These are phyloP conservation scores for Aspergillus japonicus DNA, from an alignment of 2,329 filamentous ascomycete genomes.

Conservation along the genomic window DNA sequence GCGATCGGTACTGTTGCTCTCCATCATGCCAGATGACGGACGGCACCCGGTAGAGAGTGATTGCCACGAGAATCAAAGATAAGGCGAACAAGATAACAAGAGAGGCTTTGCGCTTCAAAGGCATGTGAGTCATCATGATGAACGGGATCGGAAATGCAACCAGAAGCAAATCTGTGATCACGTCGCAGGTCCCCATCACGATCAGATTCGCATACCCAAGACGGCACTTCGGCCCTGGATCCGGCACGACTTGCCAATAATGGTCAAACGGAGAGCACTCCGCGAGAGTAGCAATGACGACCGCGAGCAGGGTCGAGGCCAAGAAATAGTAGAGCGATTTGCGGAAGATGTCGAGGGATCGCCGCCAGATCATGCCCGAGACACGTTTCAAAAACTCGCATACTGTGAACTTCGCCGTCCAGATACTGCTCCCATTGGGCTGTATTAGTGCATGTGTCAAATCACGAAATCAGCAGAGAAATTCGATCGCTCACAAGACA, in stretches of 20 bases:
- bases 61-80: slow-evolving; percentile 74
- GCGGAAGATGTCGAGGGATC: slow-evolving; percentile 69
- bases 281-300: slow-evolving; percentile 75
- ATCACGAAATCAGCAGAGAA: background rate
- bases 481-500: slow-evolving; percentile 65
- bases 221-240: slow-evolving; percentile 81
- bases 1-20: slow-evolving; percentile 80
- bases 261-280: slow-evolving; percentile 77
- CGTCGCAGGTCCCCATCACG: slow-evolving; percentile 85
- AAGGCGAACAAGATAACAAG: slow-evolving; percentile 79
- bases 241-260: slow-evolving; percentile 81
- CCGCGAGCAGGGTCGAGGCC: slow-evolving; percentile 72
- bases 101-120: slow-evolving; percentile 72
- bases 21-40: slow-evolving; percentile 70
- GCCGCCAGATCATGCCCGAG: slow-evolving; percentile 77
- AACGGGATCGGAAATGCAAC: slow-evolving; percentile 88
- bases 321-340: slow-evolving; percentile 73
- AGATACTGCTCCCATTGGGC: slow-evolving; percentile 60
- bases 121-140: slow-evolving; percentile 76
- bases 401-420: slow-evolving; percentile 87
- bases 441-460: slow-evolving; percentile 18
- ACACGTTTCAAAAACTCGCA: slow-evolving; percentile 89
- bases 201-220: slow-evolving; percentile 84
- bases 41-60: slow-evolving; percentile 79
- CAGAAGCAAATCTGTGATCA: slow-evolving; percentile 83